These are phyloP conservation scores for Neurospora pannonica DNA, from an alignment of 495 filamentous ascomycete species.

Conservation along the genomic window DNA sequence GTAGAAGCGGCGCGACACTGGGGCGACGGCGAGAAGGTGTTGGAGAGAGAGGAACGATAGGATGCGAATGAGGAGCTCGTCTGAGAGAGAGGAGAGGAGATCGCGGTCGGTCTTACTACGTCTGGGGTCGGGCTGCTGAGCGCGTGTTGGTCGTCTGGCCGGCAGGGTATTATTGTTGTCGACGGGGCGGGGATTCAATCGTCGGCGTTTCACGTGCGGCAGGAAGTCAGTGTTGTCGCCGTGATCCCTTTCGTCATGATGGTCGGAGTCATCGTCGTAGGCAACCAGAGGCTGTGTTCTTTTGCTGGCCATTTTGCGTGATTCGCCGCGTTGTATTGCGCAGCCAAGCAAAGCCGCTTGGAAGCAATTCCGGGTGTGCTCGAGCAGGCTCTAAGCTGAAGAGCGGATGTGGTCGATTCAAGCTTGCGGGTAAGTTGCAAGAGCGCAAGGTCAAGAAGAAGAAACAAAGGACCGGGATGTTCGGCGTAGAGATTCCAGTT, in stretches of 20 bases:
- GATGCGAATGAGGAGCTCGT: conserved; percentile 82
- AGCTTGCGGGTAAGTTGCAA: neutral
- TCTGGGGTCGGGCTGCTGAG: neutral
- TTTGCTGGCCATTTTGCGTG: neutral
- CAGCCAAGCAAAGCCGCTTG: neutral
- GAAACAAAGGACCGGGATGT: neutral
- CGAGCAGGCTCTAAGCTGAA: neutral
- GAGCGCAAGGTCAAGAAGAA: neutral
- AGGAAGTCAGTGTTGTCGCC: neutral
- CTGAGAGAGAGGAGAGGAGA: conserved; percentile 54
- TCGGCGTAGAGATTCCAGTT: neutral
- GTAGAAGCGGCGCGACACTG: conserved; percentile 69
- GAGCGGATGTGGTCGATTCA: neutral
- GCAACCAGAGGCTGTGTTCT: neutral
- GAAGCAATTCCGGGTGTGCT: neutral
- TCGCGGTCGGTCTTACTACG: conserved; percentile 14
- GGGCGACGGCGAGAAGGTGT: conserved; percentile 63
- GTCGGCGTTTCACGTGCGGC: neutral
- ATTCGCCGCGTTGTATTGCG: neutral
- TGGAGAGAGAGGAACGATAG: conserved; percentile 63
- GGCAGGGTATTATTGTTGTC: neutral
- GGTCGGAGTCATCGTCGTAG: neutral
- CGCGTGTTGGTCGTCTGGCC: neutral
- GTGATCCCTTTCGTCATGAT: neutral
- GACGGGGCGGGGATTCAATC: neutral